Evolutionary conservation across 2,329 filamentous ascomycete genomes (phyloP).

Genomic region (Gliomastix tumulicola): DNA sequence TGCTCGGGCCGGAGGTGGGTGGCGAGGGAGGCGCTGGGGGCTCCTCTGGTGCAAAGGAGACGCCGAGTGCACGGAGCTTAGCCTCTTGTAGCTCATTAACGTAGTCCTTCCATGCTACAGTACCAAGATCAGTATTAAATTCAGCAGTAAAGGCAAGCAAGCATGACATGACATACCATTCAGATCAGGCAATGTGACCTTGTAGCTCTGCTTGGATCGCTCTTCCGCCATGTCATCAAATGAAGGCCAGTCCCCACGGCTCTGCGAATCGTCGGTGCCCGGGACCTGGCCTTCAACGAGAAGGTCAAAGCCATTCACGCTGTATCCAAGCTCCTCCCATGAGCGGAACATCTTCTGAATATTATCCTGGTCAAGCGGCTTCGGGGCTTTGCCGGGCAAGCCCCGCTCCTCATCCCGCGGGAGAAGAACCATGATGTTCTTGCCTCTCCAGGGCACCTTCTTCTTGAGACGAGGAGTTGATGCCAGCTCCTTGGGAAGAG

Average conservation of each 20-base stretch:
- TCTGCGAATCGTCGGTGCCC: conserved; percentile 47
- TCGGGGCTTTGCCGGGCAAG: conserved; percentile 41
- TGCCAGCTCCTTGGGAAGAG: conserved; percentile 27
- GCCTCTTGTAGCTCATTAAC: conserved; percentile 80
- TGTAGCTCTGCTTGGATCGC: conserved; percentile 42
- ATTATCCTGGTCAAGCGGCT: conserved; percentile 48
- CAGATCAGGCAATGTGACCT: conserved; percentile 63
- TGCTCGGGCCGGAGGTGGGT: conserved; percentile 51
- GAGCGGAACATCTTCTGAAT: conserved; percentile 55
- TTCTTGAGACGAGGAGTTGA: conserved; percentile 57
- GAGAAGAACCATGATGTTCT: conserved; percentile 64
- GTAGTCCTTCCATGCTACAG: conserved; percentile 63
- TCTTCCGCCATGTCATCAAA: conserved; percentile 51
- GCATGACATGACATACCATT: conserved; percentile 52
- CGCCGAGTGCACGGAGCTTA: conserved; percentile 85
- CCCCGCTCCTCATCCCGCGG: conserved; percentile 63
- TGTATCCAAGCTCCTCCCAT: conserved; percentile 66
- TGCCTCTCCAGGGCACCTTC: conserved; percentile 68
- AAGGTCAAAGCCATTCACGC: conserved; percentile 61
- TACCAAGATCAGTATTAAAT: background rate
- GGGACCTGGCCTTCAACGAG: conserved; percentile 35
- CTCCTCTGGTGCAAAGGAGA: conserved; percentile 72
- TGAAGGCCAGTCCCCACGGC: conserved; percentile 61
- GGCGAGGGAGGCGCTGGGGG: conserved; percentile 56
- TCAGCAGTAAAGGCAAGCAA: too few relatives aligned